Conservation (phyloP, 495 filamentous ascomycete species). For the Xylaria curta region DNA sequence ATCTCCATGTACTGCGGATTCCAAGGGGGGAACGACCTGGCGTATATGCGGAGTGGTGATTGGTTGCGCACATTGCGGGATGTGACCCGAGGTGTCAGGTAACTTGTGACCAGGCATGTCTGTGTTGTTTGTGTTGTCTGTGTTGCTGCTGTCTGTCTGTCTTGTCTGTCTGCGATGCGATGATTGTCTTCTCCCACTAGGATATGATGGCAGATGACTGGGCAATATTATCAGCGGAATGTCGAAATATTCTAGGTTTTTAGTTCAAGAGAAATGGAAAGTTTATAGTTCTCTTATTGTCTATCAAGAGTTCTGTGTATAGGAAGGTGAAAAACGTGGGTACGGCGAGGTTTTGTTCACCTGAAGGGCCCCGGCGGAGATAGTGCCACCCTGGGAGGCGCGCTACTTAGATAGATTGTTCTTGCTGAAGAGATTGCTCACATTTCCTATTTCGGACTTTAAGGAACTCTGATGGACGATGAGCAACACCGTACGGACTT, state of each 20-base stretch:
- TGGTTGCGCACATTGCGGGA: not conserved
- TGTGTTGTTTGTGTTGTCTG: constrained; percentile 3
- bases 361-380: too few relatives aligned
- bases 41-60: not conserved
- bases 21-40: not conserved
- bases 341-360: too few relatives aligned
- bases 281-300: not conserved
- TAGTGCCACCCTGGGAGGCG: too few relatives aligned
- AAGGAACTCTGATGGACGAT: too few relatives aligned
- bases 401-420: too few relatives aligned
- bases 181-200: not conserved
- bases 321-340: too few relatives aligned
- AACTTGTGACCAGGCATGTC: not conserved
- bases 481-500: too few relatives aligned
- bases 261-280: not conserved
- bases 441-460: too few relatives aligned
- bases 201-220: not conserved
- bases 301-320: too few relatives aligned
- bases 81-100: not conserved
- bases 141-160: not conserved
- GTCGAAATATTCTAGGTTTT: not conserved
- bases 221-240: not conserved
- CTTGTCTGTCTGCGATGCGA: not conserved
- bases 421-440: too few relatives aligned
- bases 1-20: not conserved